Evolutionary conservation across 371 early-diverging fungal species (phyloP).

Genomic region (Fennellomyces sp.): DNA sequence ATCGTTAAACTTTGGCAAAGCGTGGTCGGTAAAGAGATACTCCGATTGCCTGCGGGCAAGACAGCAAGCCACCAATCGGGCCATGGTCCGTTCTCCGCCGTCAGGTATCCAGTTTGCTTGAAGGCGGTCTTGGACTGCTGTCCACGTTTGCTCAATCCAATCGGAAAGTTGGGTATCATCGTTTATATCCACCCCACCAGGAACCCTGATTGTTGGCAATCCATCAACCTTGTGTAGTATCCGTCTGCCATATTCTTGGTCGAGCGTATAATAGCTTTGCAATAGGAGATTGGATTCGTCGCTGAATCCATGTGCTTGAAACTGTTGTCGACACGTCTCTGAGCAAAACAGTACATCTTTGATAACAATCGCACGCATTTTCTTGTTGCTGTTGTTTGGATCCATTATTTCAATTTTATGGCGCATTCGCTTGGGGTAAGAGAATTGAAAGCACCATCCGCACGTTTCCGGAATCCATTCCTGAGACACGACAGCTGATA

Average conservation of each 20-base stretch:
- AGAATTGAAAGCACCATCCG: constrained; percentile 39
- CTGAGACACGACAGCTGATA: constrained; percentile 36
- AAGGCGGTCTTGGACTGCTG: not conserved
- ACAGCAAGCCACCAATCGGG: constrained; percentile 32
- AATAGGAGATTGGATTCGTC: constrained; percentile 15
- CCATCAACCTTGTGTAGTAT: too few species aligned
- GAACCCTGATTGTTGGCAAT: too few species aligned
- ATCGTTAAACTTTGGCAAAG: constrained; percentile 16
- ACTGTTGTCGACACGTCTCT: constrained; percentile 22
- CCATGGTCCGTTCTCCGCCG: constrained; percentile 38
- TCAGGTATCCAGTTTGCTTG: constrained; percentile 9
- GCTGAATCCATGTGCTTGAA: not conserved
- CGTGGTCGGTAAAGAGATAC: not conserved
- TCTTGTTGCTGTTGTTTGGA: not conserved
- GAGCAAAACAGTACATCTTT: constrained; percentile 38
- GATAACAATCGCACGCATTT: not conserved
- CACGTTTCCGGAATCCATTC: constrained; percentile 50
- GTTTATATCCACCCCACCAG: not conserved
- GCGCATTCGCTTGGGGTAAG: constrained; percentile 38
- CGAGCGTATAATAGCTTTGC: constrained; percentile 2
- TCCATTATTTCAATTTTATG: constrained; percentile 11
- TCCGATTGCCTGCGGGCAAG: constrained; percentile 20
- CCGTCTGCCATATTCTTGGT: constrained; percentile 9
- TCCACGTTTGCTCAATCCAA: not conserved
- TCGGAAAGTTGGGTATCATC: not conserved